Evolutionary conservation across 1,284 basidiomycete species (phyloP), one percentile per base, ranked within the genome.

Genomic region (Cutaneotrichosporon arboriforme): DNA sequence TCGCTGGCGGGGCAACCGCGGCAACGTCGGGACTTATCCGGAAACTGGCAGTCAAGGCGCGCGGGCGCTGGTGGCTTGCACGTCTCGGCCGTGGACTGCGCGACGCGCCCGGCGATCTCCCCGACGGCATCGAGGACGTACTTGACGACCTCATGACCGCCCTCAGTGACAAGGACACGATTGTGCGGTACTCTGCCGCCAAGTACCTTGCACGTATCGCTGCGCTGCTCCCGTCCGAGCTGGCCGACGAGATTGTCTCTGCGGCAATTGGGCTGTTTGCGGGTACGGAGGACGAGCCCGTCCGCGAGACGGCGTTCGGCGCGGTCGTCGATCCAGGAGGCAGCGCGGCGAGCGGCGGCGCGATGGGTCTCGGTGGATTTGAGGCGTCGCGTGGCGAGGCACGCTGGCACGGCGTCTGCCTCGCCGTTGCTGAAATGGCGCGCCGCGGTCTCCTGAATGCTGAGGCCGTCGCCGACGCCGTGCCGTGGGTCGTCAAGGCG

Each of bases 331-430:
- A 75, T 51, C 74, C 74, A 0, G 74, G 74, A 17, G 72, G 70
- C 80, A 91, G 53, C 82, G 88, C 64, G 81, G 82, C 46, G 69
- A 80, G 42, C 79, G 80, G 17, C 81, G 83, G 38, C 78, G 78
- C 60, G 14, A 67, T 63, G 69, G 87, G 50, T 81, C 64, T 72
- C 17, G 70, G 68, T 1, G 68, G 70, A 0, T n/a, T 56, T 1
- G 70, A 86, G 59, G 85, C 90, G 58, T 80, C 89, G 58, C 83
- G 87, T 34, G 81, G 87, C 12, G 93, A 98, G 73, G 79, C 81
- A 54, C 88, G 88, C 31, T 97, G 94, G 91, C 94, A 99, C 72
- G 96, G 96, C 7, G 87, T 90, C 4, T 92, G 87, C 65, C 80
- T 99, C 35, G 89, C 90, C 10, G 84, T 90, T 50, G 94, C 94